Evolutionary conservation across 805 yeast genomes (phyloP), one percentile per base, ranked within the genome.

Genomic region (Candida boidinii): DNA sequence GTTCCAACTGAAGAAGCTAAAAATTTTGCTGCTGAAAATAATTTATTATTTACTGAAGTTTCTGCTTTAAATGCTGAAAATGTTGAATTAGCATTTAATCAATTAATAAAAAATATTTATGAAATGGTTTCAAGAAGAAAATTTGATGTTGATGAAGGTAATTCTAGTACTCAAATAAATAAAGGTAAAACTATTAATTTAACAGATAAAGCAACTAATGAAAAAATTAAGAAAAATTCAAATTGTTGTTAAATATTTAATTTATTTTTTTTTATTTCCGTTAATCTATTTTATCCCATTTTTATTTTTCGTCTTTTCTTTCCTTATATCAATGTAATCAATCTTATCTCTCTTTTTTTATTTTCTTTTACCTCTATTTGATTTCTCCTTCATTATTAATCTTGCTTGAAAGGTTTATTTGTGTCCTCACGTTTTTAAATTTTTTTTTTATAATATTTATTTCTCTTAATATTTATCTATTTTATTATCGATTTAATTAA

Each of bases 1-100:
- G 95, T 92, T 15, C 95, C 97, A 39, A 88, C 96, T 21, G 97
- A 92, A 38, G 98, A 92, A 62, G 98, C 97, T 38, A 82, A 79
- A 60, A 83, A 80, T 52, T 88, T 88, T 63, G 95, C 96, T 25
- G 75, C 83, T 39, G 96, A 92, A 60, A 88, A 92, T 64, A 84
- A 76, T 56, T 69, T 92, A 48, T 66, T 92, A 49, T 92, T 92
- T 56, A 90, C 96, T 29, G 98, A 92, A 66, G 94, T 97, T 12
- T 80, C 94, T 39, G 98, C 97, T 18, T 70, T 92, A 41, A 85
- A 85, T 46, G 80, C 95, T 28, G 94, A 90, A 52, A 92, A 92
- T 57, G 98, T 92, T 37, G 97, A 92, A 56, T 69, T 77, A 44
- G 88, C 96, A 7, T 92, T 92, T 73, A 85, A 87, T 56, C 95